Evolutionary conservation across 2,329 filamentous ascomycete species (phyloP).

Genomic region (Pyrenophora seminiperda): DNA sequence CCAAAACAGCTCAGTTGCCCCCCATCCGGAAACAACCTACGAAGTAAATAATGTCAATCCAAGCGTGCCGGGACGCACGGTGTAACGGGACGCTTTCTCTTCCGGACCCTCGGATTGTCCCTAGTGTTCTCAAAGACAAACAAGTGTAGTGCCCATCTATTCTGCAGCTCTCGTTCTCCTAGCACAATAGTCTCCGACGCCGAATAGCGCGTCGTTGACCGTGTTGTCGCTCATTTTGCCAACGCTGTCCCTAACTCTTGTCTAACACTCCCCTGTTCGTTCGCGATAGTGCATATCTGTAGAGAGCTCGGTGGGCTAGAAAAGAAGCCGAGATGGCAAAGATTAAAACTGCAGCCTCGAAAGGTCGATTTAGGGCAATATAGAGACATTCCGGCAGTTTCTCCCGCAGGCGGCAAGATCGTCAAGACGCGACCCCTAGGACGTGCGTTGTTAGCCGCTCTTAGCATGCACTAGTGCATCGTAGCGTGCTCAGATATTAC

Average conservation of each 20-base stretch:
- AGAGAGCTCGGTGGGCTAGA: too few relatives aligned
- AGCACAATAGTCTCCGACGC: background rate
- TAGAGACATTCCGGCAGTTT: background rate
- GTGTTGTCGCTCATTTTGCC: background rate
- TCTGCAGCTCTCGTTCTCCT: background rate
- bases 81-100: too few relatives aligned
- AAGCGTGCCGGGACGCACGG: too few relatives aligned
- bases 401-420: background rate
- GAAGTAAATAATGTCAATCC: too few relatives aligned
- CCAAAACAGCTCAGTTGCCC: too few relatives aligned
- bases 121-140: background rate
- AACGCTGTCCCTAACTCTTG: background rate
- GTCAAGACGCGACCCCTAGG: background rate
- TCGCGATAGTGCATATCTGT: slow-evolving; percentile 2
- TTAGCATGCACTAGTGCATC: background rate
- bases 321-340: too few relatives aligned
- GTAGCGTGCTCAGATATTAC: background rate
- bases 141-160: background rate
- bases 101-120: background rate
- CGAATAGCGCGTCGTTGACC: background rate
- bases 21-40: too few relatives aligned
- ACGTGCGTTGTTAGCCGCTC: background rate
- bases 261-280: slow-evolving; percentile 12
- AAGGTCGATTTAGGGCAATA: too few relatives aligned
- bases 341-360: too few relatives aligned